Base-by-base conservation (phyloP, 139 green algal species). In the Parachlorella kessleri region DNA sequence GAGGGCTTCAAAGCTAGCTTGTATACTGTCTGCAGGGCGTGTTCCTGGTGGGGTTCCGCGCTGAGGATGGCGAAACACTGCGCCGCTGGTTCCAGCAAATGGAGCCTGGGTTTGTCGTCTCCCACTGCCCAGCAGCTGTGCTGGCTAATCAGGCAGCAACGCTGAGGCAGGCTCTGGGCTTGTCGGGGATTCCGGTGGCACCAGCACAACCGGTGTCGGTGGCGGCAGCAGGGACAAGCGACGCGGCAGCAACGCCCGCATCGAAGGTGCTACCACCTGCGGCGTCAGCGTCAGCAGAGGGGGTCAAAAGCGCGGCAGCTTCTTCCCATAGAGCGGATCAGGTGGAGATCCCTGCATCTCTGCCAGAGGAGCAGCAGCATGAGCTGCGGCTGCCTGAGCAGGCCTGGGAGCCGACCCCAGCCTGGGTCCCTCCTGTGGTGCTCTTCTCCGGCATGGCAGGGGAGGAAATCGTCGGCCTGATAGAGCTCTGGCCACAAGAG, bases 11-110 rank as follows among this genome's bases (percentile, higher is more conserved):
- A n/a, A n/a, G n/a, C n/a, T n/a, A n/a, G n/a, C n/a, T n/a, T n/a
- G n/a, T n/a, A n/a, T n/a, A n/a, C n/a, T n/a, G n/a, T n/a, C 39
- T 37, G 39, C 75, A 81, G 77, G 77, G 54, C 9, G 10, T 77
- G 23, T 4, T 82, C 48, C 69, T 82, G 14, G 23, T 82, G 6
- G 77, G 77, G 36, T 48, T 82, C 35, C 1, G 3, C 23, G 28
- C 54, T 30, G 54, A 59, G 3, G 77, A 77, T 35, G 71, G 66
- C 48, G 28, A 4, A n/a, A 66, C 76, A 0, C 36, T 81, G 35
- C 21, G 33, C 6, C 2, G 24, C 35, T 81, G 76, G 76, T 75
- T 81, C 48, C 26, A 53, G 1, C 26, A 24, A 6, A 81, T 81
- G 76, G 76, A 75, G 36, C 66, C 76, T 0, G 76, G 66, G 21